These are phyloP conservation scores for Kodamaea laetipori DNA, from an alignment of 805 yeast genomes.

Conservation along the genomic window DNA sequence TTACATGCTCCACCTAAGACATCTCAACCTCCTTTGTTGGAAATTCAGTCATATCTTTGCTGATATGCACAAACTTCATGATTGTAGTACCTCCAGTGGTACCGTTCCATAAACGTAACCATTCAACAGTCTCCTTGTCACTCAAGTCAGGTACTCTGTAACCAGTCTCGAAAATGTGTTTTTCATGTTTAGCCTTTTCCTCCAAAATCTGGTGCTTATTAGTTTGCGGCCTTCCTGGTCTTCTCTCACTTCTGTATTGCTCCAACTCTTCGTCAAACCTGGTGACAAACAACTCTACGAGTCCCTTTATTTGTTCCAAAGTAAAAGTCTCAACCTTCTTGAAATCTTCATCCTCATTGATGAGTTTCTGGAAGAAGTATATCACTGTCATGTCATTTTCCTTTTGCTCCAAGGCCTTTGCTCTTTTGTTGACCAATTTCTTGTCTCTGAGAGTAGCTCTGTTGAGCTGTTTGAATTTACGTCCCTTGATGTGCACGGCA, in stretches of 20 bases:
- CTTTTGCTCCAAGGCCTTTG: constrained; percentile 57
- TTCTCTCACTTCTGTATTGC: constrained; percentile 59
- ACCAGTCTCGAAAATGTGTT: constrained; percentile 67
- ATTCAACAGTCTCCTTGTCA: constrained; percentile 57
- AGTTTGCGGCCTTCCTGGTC: constrained; percentile 86
- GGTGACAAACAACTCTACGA: constrained; percentile 61
- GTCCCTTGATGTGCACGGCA: constrained; percentile 80
- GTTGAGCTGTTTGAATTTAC: constrained; percentile 80
- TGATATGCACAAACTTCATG: constrained; percentile 50
- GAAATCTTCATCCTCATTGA: constrained; percentile 35
- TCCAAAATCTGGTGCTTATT: constrained; percentile 69
- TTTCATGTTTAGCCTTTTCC: constrained; percentile 61
- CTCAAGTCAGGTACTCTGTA: constrained; percentile 70
- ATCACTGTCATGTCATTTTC: constrained; percentile 61
- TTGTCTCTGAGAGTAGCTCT: constrained; percentile 86
- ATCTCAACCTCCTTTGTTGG: constrained; percentile 21
- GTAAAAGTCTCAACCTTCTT: constrained; percentile 44
- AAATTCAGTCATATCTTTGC: constrained; percentile 29
- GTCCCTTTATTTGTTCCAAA: constrained; percentile 58
- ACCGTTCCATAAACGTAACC: constrained; percentile 77
- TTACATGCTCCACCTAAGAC: no score
- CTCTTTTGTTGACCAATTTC: constrained; percentile 63
- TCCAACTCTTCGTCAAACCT: constrained; percentile 78
- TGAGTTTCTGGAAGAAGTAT: constrained; percentile 59
- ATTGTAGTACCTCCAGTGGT: constrained; percentile 74